Evolutionary conservation across 345 rosid species (phyloP).

Genomic region (Syzygium grande): DNA sequence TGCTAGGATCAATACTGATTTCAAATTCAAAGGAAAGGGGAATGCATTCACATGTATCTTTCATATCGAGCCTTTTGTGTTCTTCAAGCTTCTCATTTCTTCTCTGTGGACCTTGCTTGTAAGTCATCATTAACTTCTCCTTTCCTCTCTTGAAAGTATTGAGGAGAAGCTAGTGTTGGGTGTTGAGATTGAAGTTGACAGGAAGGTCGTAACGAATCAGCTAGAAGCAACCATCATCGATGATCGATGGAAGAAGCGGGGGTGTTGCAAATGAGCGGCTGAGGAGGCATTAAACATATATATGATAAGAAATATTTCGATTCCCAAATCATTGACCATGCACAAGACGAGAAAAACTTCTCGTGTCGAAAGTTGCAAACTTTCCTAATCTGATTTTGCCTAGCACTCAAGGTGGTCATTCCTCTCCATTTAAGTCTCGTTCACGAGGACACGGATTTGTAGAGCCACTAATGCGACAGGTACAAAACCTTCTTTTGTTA

Average conservation of each 20-base stretch:
- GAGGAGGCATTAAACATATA: too few species aligned
- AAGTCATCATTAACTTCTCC: neutral
- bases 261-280: too few species aligned
- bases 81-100: neutral
- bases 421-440: neutral
- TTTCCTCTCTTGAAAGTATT: neutral
- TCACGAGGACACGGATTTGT: too few species aligned
- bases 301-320: neutral
- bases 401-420: neutral
- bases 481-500: neutral
- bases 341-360: neutral
- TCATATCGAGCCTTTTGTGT: neutral
- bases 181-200: neutral
- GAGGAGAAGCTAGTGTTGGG: neutral
- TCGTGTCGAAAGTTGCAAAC: rapidly evolving
- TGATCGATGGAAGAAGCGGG: neutral
- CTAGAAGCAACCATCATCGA: neutral
- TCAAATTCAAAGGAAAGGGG: neutral
- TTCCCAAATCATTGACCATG: neutral
- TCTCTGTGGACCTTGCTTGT: neutral
- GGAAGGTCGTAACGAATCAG: neutral
- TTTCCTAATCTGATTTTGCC: neutral
- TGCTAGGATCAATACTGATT: neutral
- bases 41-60: neutral
- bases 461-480: rapidly evolving